These are phyloP conservation scores for Quercus parvula DNA, from an alignment of 306 rosid species.

Conservation along the genomic window DNA sequence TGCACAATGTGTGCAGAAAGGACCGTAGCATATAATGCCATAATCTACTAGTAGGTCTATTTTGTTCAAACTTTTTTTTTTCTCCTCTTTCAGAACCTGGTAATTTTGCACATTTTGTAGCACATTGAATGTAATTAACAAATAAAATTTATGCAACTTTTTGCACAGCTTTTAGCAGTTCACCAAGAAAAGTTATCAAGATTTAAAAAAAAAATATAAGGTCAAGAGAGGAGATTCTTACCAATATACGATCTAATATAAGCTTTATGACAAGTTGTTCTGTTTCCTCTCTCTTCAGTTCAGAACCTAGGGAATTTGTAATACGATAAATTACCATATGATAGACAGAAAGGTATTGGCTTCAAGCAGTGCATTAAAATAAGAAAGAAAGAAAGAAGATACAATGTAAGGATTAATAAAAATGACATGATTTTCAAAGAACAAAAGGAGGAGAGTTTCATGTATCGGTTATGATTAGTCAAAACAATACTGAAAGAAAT, in stretches of 20 bases:
- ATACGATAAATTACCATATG: slow-evolving; percentile 6
- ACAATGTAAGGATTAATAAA: not conserved
- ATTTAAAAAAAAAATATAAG: not conserved
- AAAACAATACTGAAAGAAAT: not conserved
- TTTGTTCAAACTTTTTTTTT: not conserved
- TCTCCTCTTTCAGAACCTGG: not conserved
- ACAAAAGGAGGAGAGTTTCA: not conserved
- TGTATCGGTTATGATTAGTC: not conserved
- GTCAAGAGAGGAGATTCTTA: slow-evolving; percentile 24
- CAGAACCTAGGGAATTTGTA: slow-evolving; percentile 56
- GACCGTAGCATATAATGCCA: not conserved
- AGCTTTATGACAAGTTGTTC: slow-evolving; percentile 85
- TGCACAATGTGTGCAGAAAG: not conserved
- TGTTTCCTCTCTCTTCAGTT: slow-evolving; percentile 71
- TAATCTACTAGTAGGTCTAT: not conserved
- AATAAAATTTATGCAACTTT: not conserved
- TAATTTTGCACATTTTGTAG: not conserved
- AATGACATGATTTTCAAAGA: not conserved
- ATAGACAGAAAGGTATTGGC: slow-evolving; percentile 4
- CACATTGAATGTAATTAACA: not conserved
- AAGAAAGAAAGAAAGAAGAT: not conserved
- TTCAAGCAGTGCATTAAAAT: slow-evolving; percentile 11
- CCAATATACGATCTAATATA: slow-evolving; percentile 69
- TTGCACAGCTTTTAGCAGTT: not conserved
- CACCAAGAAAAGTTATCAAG: not conserved